Evolutionary conservation across 1,139 yeast genomes (phyloP).

Genomic region (Blastobotrys petasosporus): DNA sequence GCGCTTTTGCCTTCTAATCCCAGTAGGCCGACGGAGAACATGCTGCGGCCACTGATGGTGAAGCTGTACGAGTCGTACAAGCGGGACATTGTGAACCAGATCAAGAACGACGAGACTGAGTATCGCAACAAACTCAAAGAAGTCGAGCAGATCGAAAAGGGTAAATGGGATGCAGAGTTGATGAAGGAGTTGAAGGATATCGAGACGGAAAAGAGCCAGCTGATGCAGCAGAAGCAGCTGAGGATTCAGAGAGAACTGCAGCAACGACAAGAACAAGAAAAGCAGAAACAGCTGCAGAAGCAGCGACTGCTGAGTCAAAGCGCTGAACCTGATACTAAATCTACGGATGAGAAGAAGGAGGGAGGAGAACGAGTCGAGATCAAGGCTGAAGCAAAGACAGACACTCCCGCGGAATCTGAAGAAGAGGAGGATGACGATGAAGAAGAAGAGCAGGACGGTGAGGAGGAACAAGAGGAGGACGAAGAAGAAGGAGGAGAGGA

Average conservation of each 20-base stretch:
- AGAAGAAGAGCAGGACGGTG: constrained; percentile 1
- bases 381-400: constrained; percentile 20
- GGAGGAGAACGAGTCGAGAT: constrained; percentile 9
- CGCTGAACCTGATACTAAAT: not conserved
- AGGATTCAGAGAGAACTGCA: constrained; percentile 23
- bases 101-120: constrained; percentile 32
- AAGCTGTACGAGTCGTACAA: constrained; percentile 30
- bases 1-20: constrained; percentile 26
- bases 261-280: constrained; percentile 23
- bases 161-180: constrained; percentile 33
- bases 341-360: constrained; percentile 2
- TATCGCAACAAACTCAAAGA: constrained; percentile 30
- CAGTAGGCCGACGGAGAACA: constrained; percentile 23
- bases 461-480: not conserved
- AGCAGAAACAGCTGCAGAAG: constrained; percentile 19
- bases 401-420: constrained; percentile 17
- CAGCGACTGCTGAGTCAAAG: constrained; percentile 15
- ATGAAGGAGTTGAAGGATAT: constrained; percentile 20
- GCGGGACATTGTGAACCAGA: constrained; percentile 25
- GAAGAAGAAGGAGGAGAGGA: constrained; percentile 3
- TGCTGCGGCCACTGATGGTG: constrained; percentile 25
- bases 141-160: constrained; percentile 34
- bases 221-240: constrained; percentile 20
- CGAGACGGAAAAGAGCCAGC: constrained; percentile 18
- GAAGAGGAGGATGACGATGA: constrained; percentile 2